Evolutionary conservation across 2,329 filamentous ascomycete genomes (phyloP).

Genomic region (Raffaelea deltoideospora): DNA sequence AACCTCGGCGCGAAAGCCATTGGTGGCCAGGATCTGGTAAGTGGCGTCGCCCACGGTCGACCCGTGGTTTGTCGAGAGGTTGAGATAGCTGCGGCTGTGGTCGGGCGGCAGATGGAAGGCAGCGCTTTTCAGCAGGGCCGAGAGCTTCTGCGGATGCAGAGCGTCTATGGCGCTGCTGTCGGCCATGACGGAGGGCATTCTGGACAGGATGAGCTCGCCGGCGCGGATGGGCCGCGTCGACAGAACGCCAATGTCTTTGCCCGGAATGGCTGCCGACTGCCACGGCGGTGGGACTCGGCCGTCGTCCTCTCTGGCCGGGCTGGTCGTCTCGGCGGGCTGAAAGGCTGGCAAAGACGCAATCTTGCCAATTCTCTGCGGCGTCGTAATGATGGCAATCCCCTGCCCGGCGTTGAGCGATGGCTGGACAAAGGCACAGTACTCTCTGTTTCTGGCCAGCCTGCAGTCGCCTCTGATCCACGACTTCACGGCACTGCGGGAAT

Average conservation of each 20-base stretch:
- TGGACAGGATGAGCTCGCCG: slow-evolving; percentile 15
- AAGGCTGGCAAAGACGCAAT: slow-evolving; percentile 2
- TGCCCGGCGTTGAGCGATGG: neutral
- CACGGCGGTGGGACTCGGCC: no score
- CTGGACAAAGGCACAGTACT: slow-evolving; percentile 1
- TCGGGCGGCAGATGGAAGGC: slow-evolving; percentile 11
- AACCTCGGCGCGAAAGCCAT: slow-evolving; percentile 15
- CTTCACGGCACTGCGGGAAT: no score
- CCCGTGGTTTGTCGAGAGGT: slow-evolving; percentile 14
- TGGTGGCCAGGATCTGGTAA: slow-evolving; percentile 17
- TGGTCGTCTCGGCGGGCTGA: neutral
- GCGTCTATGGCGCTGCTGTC: slow-evolving; percentile 13
- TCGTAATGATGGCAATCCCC: slow-evolving; percentile 3
- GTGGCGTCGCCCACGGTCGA: slow-evolving; percentile 10
- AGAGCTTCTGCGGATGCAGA: slow-evolving; percentile 9
- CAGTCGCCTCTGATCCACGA: neutral
- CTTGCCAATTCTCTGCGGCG: neutral
- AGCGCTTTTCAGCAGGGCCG: slow-evolving; percentile 12
- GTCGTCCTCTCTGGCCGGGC: no score
- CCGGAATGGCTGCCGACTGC: slow-evolving; percentile 12
- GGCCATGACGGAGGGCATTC: slow-evolving; percentile 17
- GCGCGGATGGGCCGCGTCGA: slow-evolving; percentile 13
- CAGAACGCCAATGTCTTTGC: slow-evolving; percentile 18
- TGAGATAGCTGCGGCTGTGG: slow-evolving; percentile 13
- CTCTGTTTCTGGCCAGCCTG: neutral